Evolutionary conservation across 441 rosid species (phyloP), one percentile per base, ranked within the genome.

Genomic region (Bruguiera hainesii): DNA sequence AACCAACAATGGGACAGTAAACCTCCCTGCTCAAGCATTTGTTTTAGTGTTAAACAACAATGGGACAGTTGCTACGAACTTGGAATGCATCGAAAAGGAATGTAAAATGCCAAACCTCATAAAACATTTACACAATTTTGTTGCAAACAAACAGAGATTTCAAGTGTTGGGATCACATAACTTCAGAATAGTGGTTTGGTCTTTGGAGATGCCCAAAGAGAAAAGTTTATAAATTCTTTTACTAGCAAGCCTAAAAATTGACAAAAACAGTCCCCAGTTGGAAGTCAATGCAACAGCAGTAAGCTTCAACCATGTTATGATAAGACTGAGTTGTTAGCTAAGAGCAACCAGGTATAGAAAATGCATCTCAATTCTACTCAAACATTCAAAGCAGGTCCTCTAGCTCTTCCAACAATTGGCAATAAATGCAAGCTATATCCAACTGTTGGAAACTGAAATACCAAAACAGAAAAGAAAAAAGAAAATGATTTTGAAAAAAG

Each of bases 1-100:
- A 94, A 67, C 96, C 96, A 71, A 77, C 92, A 71, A 94, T 88
- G 16, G 98, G 97, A 76, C 98, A 91, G 25, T 81, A 88, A 50
- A 89, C 75, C 73, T 72, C 87, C 76, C 97, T 94, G 88, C 50
- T 11, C 65, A 79, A 75, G 69, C 69, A 78, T 55, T 50, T 73
- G 52, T 39, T 69, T 61, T 26, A 42, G 68, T 56, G 71, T 53
- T 25, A 73, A 60, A 19, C 63, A 26, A 26, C 1, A 26, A 26
- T 26, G 26, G 26, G 26, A 58, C 20, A 31, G 20, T 62, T 25
- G 25, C 20, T 28, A 59, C 8, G 63, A 59, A 52, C 7, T 19
- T 29, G 42, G 57, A 30, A 50, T 10, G 37, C 5, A 31, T 1
- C 21, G 28, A 50, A n/a, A 46, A 59, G 31, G 23, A 50, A 48